Conservation (phyloP, 2,329 filamentous ascomycete species). For the Beauveria pseudobassiana region DNA sequence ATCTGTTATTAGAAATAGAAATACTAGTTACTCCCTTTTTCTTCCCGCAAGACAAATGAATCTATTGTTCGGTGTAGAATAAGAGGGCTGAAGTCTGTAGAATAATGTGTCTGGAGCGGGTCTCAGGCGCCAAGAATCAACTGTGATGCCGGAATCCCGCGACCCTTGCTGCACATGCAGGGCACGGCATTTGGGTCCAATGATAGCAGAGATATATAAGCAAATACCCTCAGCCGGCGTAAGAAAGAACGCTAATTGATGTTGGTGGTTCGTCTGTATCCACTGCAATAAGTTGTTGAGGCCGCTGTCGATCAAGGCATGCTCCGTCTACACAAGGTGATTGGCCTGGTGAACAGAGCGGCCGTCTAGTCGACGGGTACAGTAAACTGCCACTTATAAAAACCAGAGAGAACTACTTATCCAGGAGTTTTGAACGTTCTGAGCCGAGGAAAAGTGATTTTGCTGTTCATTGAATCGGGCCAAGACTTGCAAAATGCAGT, state of each 20-base stretch:
- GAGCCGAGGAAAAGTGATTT: too few relatives aligned
- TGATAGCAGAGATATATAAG: not conserved
- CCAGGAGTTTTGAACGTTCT: not conserved
- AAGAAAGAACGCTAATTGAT: not conserved
- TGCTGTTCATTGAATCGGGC: too few relatives aligned
- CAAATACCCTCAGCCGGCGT: not conserved
- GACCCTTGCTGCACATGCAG: not conserved
- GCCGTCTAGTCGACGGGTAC: not conserved
- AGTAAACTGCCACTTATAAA: not conserved
- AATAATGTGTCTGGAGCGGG: not conserved
- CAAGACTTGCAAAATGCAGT: constrained; percentile 1
- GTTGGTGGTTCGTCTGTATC: not conserved
- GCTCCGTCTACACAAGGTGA: not conserved
- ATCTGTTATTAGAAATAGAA: not conserved
- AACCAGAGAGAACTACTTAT: not conserved
- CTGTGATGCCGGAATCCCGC: not conserved
- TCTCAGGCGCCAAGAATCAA: not conserved
- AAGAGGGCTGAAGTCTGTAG: too few relatives aligned
- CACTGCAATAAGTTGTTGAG: not conserved
- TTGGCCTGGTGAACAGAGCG: not conserved
- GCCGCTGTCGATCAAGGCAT: not conserved
- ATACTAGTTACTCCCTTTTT: not conserved
- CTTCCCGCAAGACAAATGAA: not conserved
- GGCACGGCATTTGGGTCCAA: not conserved
- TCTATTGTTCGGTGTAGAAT: not conserved